Conservation (phyloP, 164 flowering plant species). For the Tetracentron sinense region DNA sequence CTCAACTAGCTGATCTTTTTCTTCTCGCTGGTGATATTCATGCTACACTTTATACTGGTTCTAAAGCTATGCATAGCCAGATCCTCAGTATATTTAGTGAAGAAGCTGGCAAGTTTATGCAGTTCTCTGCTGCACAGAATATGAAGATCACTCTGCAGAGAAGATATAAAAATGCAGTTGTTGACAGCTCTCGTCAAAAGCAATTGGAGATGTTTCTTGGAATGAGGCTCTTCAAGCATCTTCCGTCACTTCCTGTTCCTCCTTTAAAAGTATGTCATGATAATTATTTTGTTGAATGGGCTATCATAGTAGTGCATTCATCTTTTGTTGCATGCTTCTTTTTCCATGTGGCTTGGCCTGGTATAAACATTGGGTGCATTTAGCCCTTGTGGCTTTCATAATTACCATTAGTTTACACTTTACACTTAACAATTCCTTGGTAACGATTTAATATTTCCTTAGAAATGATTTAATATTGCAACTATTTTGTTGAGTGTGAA, state of each 20-base stretch:
- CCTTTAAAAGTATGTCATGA: constrained; percentile 77
- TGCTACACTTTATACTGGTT: constrained; percentile 98
- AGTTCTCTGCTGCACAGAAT: constrained; percentile 95
- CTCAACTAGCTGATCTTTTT: constrained; percentile 85
- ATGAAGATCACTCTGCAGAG: constrained; percentile 86
- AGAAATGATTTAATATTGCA: neutral
- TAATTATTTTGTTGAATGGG: constrained; percentile 35
- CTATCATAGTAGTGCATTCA: neutral
- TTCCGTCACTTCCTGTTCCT: constrained; percentile 68
- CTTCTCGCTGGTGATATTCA: constrained; percentile 93
- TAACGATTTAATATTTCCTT: neutral
- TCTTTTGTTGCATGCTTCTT: neutral
- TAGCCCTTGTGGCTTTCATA: no score
- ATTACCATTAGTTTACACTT: no score
- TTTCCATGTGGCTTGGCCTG: neutral
- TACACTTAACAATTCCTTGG: no score
- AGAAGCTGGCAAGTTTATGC: constrained; percentile 83
- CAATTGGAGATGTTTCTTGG: constrained; percentile 98
- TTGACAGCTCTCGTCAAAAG: constrained; percentile 96
- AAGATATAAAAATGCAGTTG: constrained; percentile 84
- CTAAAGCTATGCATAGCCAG: constrained; percentile 99
- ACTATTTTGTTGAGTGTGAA: neutral
- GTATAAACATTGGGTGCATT: neutral
- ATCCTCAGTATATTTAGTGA: constrained; percentile 91
- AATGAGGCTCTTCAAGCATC: constrained; percentile 92